A percentile compares a stretch with the other conserved stretches of the same genome.
phyloP scores from a whole-genome alignment of 2,329 filamentous ascomycete species.

The Macroventuria anomochaeta region DNA sequence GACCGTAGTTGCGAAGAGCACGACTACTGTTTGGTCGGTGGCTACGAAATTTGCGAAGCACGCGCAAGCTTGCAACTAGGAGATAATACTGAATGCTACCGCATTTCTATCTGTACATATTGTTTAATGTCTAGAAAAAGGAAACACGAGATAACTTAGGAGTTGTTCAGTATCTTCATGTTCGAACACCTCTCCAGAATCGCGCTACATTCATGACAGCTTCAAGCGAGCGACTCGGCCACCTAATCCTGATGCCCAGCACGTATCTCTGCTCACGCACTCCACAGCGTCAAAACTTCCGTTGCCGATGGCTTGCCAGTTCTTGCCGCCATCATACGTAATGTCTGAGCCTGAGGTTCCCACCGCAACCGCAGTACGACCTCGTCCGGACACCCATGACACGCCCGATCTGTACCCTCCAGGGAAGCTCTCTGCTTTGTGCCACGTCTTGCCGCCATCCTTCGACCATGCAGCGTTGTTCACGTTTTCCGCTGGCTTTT shows the following conservation, averaged over 20 bases:
- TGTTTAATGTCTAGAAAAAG: background rate
- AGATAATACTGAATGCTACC: background rate
- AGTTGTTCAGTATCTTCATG: too few species aligned
- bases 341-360: conserved; percentile 38
- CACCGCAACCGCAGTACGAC: conserved; percentile 29
- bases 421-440: conserved; percentile 28
- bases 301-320: conserved; percentile 33
- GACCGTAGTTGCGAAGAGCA: conserved; percentile 20
- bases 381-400: conserved; percentile 32
- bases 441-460: conserved; percentile 34
- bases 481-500: conserved; percentile 27
- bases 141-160: too few species aligned
- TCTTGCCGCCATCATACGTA: conserved; percentile 36
- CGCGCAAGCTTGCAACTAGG: conserved; percentile 18
- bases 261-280: conserved; percentile 24
- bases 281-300: conserved; percentile 39
- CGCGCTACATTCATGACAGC: background rate
- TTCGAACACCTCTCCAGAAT: too few species aligned
- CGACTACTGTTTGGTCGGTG: conserved; percentile 14
- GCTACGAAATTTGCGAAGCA: conserved; percentile 25
- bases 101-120: background rate
- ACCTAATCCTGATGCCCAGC: conserved; percentile 37
- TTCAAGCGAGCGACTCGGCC: conserved; percentile 30
- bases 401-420: conserved; percentile 36
- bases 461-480: conserved; percentile 34